phyloP scores from a whole-genome alignment of 192 early-diverging fungal species.

The Gigaspora rosea region DNA sequence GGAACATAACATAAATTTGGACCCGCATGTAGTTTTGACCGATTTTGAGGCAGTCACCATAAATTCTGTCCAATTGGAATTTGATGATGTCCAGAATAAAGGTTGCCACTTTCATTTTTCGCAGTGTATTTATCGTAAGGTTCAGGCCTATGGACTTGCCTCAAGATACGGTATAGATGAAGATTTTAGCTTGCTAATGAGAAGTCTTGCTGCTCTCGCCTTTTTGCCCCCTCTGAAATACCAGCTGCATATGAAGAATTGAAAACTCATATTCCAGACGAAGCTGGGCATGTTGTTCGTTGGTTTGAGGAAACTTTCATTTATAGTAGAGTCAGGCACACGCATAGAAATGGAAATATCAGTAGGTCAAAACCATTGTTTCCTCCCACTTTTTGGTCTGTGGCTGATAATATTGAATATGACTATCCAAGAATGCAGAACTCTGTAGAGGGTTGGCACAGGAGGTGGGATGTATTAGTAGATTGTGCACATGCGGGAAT shows the following conservation, averaged over 20 bases:
- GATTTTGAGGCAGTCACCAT: not conserved
- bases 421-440: too few relatives aligned
- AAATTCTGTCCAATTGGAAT: not conserved
- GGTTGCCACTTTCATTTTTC: not conserved
- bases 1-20: not conserved
- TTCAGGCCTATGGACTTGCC: not conserved
- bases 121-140: not conserved
- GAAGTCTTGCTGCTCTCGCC: not conserved
- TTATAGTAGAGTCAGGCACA: not conserved
- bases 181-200: not conserved
- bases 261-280: not conserved
- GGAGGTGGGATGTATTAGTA: too few relatives aligned
- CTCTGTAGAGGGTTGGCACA: too few relatives aligned
- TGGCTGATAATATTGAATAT: too few relatives aligned
- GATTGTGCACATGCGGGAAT: too few relatives aligned
- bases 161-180: not conserved
- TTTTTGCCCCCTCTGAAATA: not conserved
- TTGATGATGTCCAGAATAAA: not conserved
- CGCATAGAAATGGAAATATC: not conserved
- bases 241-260: not conserved
- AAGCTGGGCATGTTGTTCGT: not conserved
- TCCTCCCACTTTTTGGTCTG: too few relatives aligned
- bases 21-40: not conserved
- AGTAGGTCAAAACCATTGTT: too few relatives aligned
- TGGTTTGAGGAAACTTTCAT: not conserved